Evolutionary conservation across 75 land plant genomes (phyloP), one percentile per base, ranked within the genome.

Genomic region (Larix kaempferi): DNA sequence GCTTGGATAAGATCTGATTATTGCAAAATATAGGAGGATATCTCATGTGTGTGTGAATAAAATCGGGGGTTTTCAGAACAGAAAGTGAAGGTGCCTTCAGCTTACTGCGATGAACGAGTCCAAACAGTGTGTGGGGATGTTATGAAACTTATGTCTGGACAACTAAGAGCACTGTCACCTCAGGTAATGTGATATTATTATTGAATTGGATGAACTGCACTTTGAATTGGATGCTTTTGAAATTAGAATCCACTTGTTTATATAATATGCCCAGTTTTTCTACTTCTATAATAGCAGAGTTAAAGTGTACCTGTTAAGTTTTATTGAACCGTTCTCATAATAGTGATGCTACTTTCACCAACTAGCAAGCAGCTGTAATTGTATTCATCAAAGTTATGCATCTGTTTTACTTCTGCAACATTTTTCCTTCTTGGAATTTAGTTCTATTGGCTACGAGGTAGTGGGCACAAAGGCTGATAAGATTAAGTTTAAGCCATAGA

Each of bases 11-110:
- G 52, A 21, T 69, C 39, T 39, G 41, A 41, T 44, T 69, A 19
- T n/a, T 69, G 52, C 52, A 69, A 69, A 35, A 41, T 10, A 41
- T 69, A 69, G n/a, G 52, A 69, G 22, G 73, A 69, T 69, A 39
- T 35, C 49, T 69, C 49, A 69, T 69, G 73, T 4, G 14, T 21
- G 4, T 74, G 35, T n/a, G 21, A 57, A 22, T 22, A 22, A 25
- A 22, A 63, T 22, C 10, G 66, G 26, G 57, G 56, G 49, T 23
- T 74, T 83, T 22, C 86, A 84, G 89, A 88, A 82, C 97, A 95
- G 98, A 94, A 95, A 82, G 96, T 95, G 87, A 93, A 90, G 84
- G 91, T 91, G 78, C 98, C 98, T 76, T 76, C 81, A 65, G 67
- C 73, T 27, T 85, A 91, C 66, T 93, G 96, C 79, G 98, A 95